Conservation (phyloP, 1,284 basidiomycete genomes). For the Sanguinoderma infundibulare region DNA sequence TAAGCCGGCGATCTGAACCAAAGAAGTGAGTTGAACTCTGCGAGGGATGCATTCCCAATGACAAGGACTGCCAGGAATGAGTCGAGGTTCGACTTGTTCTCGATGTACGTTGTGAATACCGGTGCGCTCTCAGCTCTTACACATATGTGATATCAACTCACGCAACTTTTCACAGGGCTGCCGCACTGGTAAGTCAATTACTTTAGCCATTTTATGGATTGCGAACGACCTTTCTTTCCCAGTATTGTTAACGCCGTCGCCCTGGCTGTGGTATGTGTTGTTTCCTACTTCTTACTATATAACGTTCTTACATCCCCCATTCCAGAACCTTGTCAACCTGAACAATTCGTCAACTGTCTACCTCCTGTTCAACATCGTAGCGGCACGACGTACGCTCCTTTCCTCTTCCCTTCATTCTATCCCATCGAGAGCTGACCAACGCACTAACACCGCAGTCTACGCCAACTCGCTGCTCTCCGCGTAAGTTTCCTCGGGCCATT, state of each 20-base stretch:
- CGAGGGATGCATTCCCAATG: neutral
- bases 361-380: neutral
- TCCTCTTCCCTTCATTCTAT: neutral
- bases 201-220: too few relatives aligned
- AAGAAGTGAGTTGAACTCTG: neutral
- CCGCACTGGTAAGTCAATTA: neutral
- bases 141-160: neutral
- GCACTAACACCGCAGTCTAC: neutral
- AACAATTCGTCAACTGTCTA: neutral
- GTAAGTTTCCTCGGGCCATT: neutral
- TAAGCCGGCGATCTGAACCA: neutral
- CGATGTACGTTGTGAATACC: neutral
- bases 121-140: neutral
- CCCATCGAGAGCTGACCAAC: neutral
- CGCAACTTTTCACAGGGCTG: neutral
- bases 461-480: slow-evolving; percentile 1
- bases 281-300: neutral
- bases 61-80: neutral
- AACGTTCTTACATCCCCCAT: too few relatives aligned
- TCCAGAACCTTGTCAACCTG: neutral
- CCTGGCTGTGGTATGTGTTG: neutral
- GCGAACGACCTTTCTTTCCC: neutral
- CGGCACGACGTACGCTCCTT: neutral
- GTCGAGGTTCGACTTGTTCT: neutral
- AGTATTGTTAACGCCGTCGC: neutral